A percentile compares a stretch with the other conserved stretches of the same genome.
phyloP scores from a whole-genome alignment of 768 basidiomycete species.

The Sarcodon sp. region DNA sequence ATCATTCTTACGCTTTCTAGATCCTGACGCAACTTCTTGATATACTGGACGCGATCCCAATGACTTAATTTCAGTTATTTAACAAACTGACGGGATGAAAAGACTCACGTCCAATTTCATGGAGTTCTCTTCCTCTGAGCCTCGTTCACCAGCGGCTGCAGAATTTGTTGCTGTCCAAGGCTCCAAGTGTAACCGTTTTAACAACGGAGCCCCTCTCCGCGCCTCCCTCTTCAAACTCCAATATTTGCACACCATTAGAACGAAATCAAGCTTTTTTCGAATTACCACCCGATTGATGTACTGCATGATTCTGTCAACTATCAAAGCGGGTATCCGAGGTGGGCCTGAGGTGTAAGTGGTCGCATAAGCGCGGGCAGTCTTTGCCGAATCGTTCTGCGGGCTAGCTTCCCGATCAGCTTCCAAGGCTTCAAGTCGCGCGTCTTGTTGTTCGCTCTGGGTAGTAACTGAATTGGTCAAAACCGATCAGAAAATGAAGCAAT shows the following conservation, averaged over 20 bases:
- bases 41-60: constrained; percentile 26
- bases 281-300: constrained; percentile 64
- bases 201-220: constrained; percentile 80
- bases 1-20: constrained; percentile 62
- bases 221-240: constrained; percentile 98
- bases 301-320: constrained; percentile 64
- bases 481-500: constrained; percentile 12
- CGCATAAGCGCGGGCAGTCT: constrained; percentile 81
- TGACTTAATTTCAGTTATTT: background rate
- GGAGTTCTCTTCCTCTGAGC: constrained; percentile 65
- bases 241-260: constrained; percentile 73
- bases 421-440: constrained; percentile 42
- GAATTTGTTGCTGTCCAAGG: constrained; percentile 82
- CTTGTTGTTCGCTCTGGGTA: constrained; percentile 54
- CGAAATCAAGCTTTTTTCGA: constrained; percentile 65
- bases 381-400: constrained; percentile 16
- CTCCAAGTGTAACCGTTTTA: constrained; percentile 90
- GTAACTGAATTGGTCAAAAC: background rate
- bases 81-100: background rate
- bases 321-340: constrained; percentile 78
- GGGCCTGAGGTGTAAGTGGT: constrained; percentile 90
- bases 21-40: constrained; percentile 61
- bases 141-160: constrained; percentile 25
- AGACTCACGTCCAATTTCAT: constrained; percentile 67
- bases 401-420: constrained; percentile 20